A percentile compares a stretch with the other conserved stretches of the same genome.
phyloP scores from a whole-genome alignment of 2,329 filamentous ascomycete genomes.

The Aureobasidium sp. region DNA sequence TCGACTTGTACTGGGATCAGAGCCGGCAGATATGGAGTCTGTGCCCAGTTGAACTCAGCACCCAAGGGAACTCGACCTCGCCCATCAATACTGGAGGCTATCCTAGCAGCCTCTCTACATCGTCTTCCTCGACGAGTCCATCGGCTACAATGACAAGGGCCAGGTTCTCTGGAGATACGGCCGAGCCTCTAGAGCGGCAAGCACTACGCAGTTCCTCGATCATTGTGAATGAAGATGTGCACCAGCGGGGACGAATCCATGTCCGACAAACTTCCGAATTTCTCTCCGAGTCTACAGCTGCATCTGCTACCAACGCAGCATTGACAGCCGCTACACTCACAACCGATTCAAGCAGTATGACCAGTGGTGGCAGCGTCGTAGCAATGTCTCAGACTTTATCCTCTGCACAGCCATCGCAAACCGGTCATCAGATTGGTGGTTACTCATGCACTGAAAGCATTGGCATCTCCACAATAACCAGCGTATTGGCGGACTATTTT shows the following conservation, averaged over 20 bases:
- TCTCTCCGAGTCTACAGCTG: not conserved
- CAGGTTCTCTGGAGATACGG: not conserved
- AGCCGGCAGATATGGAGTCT: slow-evolving; percentile 48
- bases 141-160: not conserved
- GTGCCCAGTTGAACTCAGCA: slow-evolving; percentile 48
- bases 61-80: slow-evolving; percentile 15
- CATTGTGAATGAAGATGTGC: not conserved
- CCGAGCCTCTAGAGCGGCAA: not conserved
- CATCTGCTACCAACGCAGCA: not conserved
- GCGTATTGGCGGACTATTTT: slow-evolving; percentile 47
- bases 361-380: not conserved
- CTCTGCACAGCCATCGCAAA: not conserved
- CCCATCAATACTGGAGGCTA: slow-evolving; percentile 11
- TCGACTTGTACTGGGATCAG: slow-evolving; percentile 59
- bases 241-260: not conserved
- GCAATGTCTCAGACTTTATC: not conserved
- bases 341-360: not conserved
- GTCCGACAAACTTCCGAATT: slow-evolving; percentile 9
- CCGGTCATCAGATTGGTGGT: slow-evolving; percentile 39
- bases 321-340: not conserved
- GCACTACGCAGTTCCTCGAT: not conserved
- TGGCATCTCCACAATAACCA: slow-evolving; percentile 43
- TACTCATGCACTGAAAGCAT: slow-evolving; percentile 46
- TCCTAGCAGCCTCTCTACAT: slow-evolving; percentile 13
- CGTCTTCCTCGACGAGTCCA: slow-evolving; percentile 11